Base-by-base conservation (phyloP, 1,284 basidiomycete genomes). In the Ganoderma leucocontextum region DNA sequence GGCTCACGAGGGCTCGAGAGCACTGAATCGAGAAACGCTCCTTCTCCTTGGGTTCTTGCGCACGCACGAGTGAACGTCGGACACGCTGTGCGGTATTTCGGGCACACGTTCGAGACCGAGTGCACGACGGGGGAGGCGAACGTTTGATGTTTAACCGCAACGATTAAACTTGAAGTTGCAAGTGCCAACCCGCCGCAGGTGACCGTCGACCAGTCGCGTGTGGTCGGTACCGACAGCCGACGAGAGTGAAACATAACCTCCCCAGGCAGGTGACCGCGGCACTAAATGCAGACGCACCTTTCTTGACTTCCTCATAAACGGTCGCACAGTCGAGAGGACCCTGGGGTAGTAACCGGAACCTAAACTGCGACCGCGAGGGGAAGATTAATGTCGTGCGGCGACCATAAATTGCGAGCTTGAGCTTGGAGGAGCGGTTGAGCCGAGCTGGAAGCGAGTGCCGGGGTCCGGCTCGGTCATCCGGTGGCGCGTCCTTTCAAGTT, bases 251-350 rank as follows among this genome's bases (percentile, higher is more conserved):
- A 29, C 39, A 10, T 49, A 25, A 60, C 53, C 29, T 9, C 62
- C 62, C 41, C 29, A 53, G 29, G 19, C 70, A 72, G 68, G 57
- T 72, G 70, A 72, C n/a, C n/a, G n/a, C 66, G 36, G 35, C 33
- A 55, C 49, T 6, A 17, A 9, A 49, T 17, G 53, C 36, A 62
- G 22, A 42, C 67, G 62, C 60, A 66, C 67, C 67, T 67, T 52
- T 52, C 22, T 52, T 25, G 47, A 22, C n/a, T n/a, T 49, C n/a
- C 12, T 22, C 15, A 55, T 35, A 55, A 55, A 55, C 10, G 29
- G 29, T 35, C 29, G 52, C 52, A 4, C 15, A 19, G 22, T 29
- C 47, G 22, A 52, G n/a, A 25, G 25, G 47, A 15, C 44, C 19
- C 44, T 47, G n/a, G 44, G 9, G 22, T 22, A 25, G 22, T 10